Evolutionary conservation across 2,329 filamentous ascomycete species (phyloP), one percentile per base, ranked within the genome.

Genomic region (Sclerotinia spermophila): DNA sequence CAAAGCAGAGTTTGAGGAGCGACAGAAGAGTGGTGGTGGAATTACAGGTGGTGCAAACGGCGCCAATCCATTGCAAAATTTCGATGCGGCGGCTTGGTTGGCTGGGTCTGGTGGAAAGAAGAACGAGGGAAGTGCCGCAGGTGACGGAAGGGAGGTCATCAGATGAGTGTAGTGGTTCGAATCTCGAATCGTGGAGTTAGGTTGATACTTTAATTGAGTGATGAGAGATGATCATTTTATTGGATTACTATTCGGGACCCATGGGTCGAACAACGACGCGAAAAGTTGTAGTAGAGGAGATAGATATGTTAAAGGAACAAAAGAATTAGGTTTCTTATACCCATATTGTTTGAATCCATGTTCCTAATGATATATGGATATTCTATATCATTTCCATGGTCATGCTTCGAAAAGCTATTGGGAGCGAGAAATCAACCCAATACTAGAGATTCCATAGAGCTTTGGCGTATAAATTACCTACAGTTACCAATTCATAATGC

Each of bases 1-100:
- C 82, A 90, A 90, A 77, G 93, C 92, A 77, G 96, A 98, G 80
- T 97, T 96, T 79, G 94, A 97, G 80, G 92, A 93, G 78, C 90
- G 93, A 78, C 93, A 96, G 81, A 93, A 94, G 82, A 87, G 88
- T 73, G 48, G 67, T 8, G 45, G 40, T 66, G 68, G 38, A 45
- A 6, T 70, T 24, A 90, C 88, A 75, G 83, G 88, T 69, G 80
- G 62, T 15, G 62, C 69, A 3, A 66, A 82, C 58, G 83, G 80
- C 72, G 83, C 78, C 11, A 83, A 82, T 55, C 81, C 83, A 62
- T 78, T 89, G 27, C 86, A 87, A 75, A 89, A 87, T 69, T 91
- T 92, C 74, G 89, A 92, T 80, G 83, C 91, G 67, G 89, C 89
- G 4, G 85, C 87, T 8, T 91, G 88, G 86, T 86, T 92, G 84